Conservation (phyloP, 768 basidiomycete genomes). For the Suillus subluteus region DNA sequence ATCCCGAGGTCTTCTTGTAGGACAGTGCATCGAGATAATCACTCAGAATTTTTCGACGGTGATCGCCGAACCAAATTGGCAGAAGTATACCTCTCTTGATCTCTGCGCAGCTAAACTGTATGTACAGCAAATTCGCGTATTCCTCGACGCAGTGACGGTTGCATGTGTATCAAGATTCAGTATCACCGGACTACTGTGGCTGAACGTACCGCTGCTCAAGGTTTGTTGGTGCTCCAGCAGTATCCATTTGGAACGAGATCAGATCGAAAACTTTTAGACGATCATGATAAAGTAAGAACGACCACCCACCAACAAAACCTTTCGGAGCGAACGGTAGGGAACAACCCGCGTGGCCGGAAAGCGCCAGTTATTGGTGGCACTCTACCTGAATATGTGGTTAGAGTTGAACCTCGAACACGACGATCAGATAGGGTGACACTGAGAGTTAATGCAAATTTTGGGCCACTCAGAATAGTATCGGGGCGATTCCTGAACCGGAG, state of each 20-base stretch:
- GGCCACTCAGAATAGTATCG: too few relatives aligned
- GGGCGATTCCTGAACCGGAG: too few relatives aligned
- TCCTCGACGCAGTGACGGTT: neutral
- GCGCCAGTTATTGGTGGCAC: neutral
- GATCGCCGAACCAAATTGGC: neutral
- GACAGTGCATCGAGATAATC: neutral
- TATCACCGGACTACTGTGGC: neutral
- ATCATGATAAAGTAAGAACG: neutral
- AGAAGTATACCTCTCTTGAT: neutral
- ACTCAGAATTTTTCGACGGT: neutral
- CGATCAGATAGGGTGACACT: neutral
- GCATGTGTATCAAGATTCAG: neutral
- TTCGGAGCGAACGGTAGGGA: neutral
- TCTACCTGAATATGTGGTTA: neutral
- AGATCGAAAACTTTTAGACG: neutral
- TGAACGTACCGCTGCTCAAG: neutral
- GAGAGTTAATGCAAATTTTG: neutral
- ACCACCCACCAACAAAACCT: neutral
- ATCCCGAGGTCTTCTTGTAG: neutral
- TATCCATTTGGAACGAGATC: neutral
- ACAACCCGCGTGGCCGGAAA: neutral
- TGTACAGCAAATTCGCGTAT: neutral
- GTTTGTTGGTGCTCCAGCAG: neutral
- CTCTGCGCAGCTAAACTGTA: neutral
- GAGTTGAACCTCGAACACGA: neutral